Conservation (phyloP, 1,284 basidiomycete genomes). For the Inonotus hispidus region DNA sequence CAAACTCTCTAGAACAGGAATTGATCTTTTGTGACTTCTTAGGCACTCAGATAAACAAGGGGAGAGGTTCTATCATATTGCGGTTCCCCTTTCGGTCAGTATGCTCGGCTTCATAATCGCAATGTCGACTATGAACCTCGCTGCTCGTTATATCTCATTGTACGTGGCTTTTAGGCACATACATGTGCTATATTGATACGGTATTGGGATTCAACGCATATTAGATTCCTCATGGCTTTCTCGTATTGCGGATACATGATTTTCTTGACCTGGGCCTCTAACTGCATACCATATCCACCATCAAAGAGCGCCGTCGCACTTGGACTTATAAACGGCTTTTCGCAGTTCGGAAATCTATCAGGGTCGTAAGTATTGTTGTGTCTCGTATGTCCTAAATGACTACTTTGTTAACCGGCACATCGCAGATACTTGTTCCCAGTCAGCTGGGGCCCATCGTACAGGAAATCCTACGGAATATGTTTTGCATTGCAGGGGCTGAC, state of each 20-base stretch:
- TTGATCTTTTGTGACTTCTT: not conserved
- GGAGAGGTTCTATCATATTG: slow-evolving; percentile 37
- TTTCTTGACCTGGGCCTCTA: slow-evolving; percentile 35
- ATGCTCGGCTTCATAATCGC: slow-evolving; percentile 39
- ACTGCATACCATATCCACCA: slow-evolving; percentile 32
- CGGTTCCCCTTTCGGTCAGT: slow-evolving; percentile 30
- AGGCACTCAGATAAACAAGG: slow-evolving; percentile 31
- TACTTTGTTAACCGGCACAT: not conserved
- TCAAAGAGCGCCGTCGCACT: slow-evolving; percentile 34
- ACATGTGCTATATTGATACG: slow-evolving; percentile 26
- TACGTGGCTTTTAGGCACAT: slow-evolving; percentile 20
- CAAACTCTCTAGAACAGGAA: not conserved
- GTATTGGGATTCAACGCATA: slow-evolving; percentile 24
- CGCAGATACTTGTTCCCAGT: slow-evolving; percentile 35
- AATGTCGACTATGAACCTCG: slow-evolving; percentile 34
- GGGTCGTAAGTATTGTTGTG: slow-evolving; percentile 27
- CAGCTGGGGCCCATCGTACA: slow-evolving; percentile 38
- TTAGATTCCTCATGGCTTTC: slow-evolving; percentile 30
- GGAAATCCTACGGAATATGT: slow-evolving; percentile 41
- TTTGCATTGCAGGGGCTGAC: slow-evolving; percentile 36
- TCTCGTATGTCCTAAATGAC: slow-evolving; percentile 10
- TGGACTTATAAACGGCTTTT: slow-evolving; percentile 31
- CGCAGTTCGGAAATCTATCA: slow-evolving; percentile 28
- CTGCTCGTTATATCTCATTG: slow-evolving; percentile 35
- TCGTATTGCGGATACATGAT: slow-evolving; percentile 31